These are phyloP conservation scores for Leccinum obscurum DNA, from an alignment of 768 basidiomycete genomes.

Conservation along the genomic window DNA sequence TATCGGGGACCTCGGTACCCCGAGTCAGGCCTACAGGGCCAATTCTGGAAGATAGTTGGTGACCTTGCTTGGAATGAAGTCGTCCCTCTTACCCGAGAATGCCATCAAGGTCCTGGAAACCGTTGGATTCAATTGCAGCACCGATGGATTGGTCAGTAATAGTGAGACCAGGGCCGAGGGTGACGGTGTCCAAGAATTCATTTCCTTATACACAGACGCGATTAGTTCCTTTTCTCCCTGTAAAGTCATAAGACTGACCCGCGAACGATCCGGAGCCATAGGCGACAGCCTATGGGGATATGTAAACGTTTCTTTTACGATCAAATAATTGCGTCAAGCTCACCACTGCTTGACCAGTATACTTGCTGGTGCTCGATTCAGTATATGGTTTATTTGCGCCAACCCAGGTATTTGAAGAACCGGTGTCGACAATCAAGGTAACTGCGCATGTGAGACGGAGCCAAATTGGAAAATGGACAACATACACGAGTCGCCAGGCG, in stretches of 20 bases:
- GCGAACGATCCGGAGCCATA: conserved; percentile 66
- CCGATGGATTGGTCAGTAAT: conserved; percentile 64
- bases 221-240: conserved; percentile 1
- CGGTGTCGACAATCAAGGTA: conserved; percentile 56
- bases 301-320: not conserved
- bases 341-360: conserved; percentile 51
- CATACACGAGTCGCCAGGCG: conserved; percentile 50
- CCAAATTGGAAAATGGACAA: not conserved
- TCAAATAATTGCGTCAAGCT: conserved; percentile 17
- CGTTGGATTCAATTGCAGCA: conserved; percentile 47
- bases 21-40: conserved; percentile 58
- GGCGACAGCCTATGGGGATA: conserved; percentile 40
- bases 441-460: conserved; percentile 35
- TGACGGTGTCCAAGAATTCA: conserved; percentile 54
- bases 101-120: conserved; percentile 54
- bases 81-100: conserved; percentile 55
- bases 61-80: not conserved
- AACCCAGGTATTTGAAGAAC: conserved; percentile 72
- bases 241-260: conserved; percentile 33
- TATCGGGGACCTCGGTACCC: conserved; percentile 29
- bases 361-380: conserved; percentile 47
- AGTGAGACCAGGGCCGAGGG: conserved; percentile 48
- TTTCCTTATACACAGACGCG: conserved; percentile 29
- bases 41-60: conserved; percentile 40
- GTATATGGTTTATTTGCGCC: conserved; percentile 50